These are phyloP conservation scores for Ceraceosorus guamensis DNA, from an alignment of 1,284 basidiomycete genomes.

Conservation along the genomic window DNA sequence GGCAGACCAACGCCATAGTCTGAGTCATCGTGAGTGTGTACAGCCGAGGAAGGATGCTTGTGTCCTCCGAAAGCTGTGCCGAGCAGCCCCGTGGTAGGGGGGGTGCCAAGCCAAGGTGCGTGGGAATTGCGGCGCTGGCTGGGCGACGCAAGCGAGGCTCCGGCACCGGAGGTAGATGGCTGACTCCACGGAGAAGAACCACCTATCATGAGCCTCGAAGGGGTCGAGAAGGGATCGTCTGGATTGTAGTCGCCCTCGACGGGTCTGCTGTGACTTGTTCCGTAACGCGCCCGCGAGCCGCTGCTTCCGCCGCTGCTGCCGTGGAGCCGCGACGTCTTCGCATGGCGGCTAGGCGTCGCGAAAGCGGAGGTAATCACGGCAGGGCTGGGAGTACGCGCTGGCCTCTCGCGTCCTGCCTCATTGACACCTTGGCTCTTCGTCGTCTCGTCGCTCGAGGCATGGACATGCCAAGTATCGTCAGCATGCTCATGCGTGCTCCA, in stretches of 20 bases:
- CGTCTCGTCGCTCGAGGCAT: no score
- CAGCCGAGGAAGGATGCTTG: conserved; percentile 21
- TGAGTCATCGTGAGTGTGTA: conserved; percentile 11
- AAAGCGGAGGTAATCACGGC: background rate
- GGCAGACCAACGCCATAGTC: conserved; percentile 11
- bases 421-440: background rate
- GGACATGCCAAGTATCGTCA: no score
- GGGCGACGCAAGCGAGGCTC: background rate
- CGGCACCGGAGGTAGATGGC: conserved; percentile 5
- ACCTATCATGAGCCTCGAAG: conserved; percentile 24
- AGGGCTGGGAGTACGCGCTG: conserved; percentile 6
- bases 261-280: no score
- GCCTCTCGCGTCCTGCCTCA: background rate
- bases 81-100: conserved; percentile 20
- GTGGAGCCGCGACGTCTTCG: background rate
- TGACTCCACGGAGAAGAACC: conserved; percentile 22
- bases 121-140: background rate
- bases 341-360: background rate
- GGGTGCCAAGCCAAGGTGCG: conserved; percentile 12
- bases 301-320: background rate
- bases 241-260: conserved; percentile 7
- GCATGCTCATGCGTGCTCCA: conserved; percentile 16
- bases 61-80: conserved; percentile 20
- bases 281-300: background rate
- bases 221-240: conserved; percentile 34